Evolutionary conservation across 169 alveolate species (phyloP), one percentile per base, ranked within the genome.

Genomic region (Plasmodium falciparum): DNA sequence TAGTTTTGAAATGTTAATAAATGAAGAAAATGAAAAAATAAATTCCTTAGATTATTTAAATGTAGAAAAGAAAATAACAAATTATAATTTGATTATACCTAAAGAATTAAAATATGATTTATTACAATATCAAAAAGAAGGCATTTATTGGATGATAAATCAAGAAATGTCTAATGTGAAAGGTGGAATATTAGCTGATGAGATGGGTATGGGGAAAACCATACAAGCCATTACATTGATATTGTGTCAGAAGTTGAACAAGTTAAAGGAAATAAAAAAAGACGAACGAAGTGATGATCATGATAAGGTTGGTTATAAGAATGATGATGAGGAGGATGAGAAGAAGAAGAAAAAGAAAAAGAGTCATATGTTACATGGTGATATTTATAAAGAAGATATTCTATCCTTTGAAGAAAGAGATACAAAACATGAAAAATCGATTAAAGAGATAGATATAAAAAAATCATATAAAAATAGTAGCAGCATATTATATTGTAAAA

Each of bases 201-300:
- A 96, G 73, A 96, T 96, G 98, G 98, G 98, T 2, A 92, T 96
- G 96, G 98, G 96, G 2, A 94, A 93, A 88, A 92, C 95, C n/a
- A 94, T 91, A 54, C 95, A 92, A 70, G 93, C 94, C 15, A 89
- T 92, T 2, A 88, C 95, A 43, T 66, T 92, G 71, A 67, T 93
- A 9, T 63, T 90, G 45, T 92, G 86, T 43, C 94, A 93, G 56
- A 90, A 91, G 50, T 59, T 70, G 4, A 86, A 90, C 11, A 61
- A 89, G 3, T 74, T 59, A 11, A 59, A 26, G 17, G 66, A 20
- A 58, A 17, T 11, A 12, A 50, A 47, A 24, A 20, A 13, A 26
- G 74, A 29, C 12, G 5, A 67, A 17, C 58, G 50, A 20, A 15
- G 22, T 54, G 17, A 3, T 26, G 39, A 26, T 26, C 2, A 26